Evolutionary conservation across 2,329 filamentous ascomycete species (phyloP).

Genomic region (Clonostachys rosea): DNA sequence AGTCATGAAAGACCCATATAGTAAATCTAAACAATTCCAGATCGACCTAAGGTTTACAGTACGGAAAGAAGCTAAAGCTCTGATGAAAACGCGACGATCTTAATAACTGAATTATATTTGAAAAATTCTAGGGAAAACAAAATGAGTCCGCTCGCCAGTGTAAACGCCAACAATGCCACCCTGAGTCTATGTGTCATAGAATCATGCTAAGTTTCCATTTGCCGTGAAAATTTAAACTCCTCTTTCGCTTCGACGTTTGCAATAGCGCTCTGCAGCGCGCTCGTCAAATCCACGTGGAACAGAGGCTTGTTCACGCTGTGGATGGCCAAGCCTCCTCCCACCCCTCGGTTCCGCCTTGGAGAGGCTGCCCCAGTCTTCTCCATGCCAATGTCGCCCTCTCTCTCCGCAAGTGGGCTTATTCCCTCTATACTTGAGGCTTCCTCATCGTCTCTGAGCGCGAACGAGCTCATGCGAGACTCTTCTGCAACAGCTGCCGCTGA

Average conservation of each 20-base stretch:
- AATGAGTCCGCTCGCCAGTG: too few relatives aligned
- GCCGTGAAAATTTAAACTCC: constrained; percentile 10
- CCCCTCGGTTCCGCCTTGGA: constrained; percentile 52
- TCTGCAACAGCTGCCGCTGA: constrained; percentile 57
- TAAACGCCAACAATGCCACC: too few relatives aligned
- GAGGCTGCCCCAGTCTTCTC: constrained; percentile 38
- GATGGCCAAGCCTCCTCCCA: constrained; percentile 13
- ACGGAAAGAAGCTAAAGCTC: too few relatives aligned
- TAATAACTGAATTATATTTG: too few relatives aligned
- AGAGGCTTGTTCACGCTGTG: constrained; percentile 37
- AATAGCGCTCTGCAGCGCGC: constrained; percentile 30
- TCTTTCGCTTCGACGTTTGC: constrained; percentile 41
- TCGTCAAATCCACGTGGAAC: constrained; percentile 40
- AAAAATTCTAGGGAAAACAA: too few relatives aligned
- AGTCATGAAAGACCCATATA: too few relatives aligned
- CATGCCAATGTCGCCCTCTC: background rate
- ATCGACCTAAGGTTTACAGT: too few relatives aligned
- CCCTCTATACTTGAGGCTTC: background rate
- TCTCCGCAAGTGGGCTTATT: background rate
- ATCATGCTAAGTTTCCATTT: too few relatives aligned
- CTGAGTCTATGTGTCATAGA: too few relatives aligned
- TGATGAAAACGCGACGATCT: too few relatives aligned
- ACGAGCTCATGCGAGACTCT: constrained; percentile 29
- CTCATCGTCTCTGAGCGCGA: background rate
- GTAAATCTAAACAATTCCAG: too few relatives aligned